A percentile compares a stretch with the other conserved stretches of the same genome.
Evolutionary conservation across 148 eudicot species (phyloP).

Genomic region (Polygonum maritimum): DNA sequence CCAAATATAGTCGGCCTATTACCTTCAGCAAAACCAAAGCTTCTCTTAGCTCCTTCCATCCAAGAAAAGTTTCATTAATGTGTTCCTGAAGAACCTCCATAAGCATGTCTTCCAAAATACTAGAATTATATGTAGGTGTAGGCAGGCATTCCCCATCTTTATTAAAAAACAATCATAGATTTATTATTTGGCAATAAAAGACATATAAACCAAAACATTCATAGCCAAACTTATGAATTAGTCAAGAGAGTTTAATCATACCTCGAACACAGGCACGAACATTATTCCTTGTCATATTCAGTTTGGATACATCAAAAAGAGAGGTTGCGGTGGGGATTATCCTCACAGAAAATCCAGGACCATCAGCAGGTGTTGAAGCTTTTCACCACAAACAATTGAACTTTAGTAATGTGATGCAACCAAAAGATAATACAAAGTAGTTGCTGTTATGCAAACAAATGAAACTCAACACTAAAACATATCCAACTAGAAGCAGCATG

Average conservation of each 20-base stretch:
- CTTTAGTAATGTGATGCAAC: neutral
- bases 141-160: constrained; percentile 43
- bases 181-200: neutral
- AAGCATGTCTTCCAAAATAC: constrained; percentile 84
- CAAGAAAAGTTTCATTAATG: constrained; percentile 41
- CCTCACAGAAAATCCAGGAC: constrained; percentile 41
- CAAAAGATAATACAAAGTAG: neutral
- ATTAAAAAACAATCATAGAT: neutral
- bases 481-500: neutral
- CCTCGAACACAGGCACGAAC: constrained; percentile 61
- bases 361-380: constrained; percentile 30
- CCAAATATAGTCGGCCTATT: constrained; percentile 9
- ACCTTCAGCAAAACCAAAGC: constrained; percentile 84
- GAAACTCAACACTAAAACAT: neutral
- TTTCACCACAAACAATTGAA: constrained; percentile 11
- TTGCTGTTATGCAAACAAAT: neutral
- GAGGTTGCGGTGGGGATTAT: constrained; percentile 70
- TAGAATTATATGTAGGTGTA: constrained; percentile 73
- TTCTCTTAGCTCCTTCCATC: constrained; percentile 70
- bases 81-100: constrained; percentile 57
- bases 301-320: constrained; percentile 47
- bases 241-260: constrained; percentile 15
- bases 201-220: neutral
- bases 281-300: constrained; percentile 58
- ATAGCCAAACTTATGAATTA: neutral